Evolutionary conservation across 179 eudicot species (phyloP), one percentile per base, ranked within the genome.

Genomic region (Drosera spatulata): DNA sequence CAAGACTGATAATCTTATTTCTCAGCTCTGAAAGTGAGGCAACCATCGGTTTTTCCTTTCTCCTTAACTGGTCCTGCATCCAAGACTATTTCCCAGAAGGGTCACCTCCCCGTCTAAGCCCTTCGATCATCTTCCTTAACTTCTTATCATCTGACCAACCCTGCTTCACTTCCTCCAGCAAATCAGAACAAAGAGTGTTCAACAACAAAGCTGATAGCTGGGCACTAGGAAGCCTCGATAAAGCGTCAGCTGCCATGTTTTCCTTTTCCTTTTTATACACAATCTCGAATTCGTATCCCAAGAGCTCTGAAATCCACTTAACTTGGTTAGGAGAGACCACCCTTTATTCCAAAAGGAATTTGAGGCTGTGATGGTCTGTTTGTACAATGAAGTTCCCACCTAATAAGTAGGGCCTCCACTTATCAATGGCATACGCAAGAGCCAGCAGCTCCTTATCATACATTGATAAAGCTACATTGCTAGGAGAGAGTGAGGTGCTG

Each of bases 361-460:
- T 58, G 12, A 58, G 13, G 10, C 45, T n/a, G 0, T 41, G 50
- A 1, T 50, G 50, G 33, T 66, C 61, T 0, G 49, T 53, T 3
- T 4, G 48, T 0, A 60, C n/a, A 2, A 3, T 4, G 11, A 61
- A 67, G 3, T 13, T 7, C 0, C 14, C 11, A 0, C 65, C 65
- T 33, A 61, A 1, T 4, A 61, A 11, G 39, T 60, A 67, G 5
- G 50, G 58, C 1, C 45, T 22, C 63, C 52, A 66, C 38, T 66
- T 66, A 0, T 43, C 0, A 5, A 66, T 42, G 0, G 61, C 58
- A 0, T 10, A 1, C 0, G 14, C 41, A 0, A 67, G 0, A 3
- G 55, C 71, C 4, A 69, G 3, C 1, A 63, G 22, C 41, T 69
- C 69, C 6, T 47, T 69, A 10, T 69, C 63, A 45, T 66, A 66